Conservation (phyloP, 306 rosid species). For the Mucuna pruriens region DNA sequence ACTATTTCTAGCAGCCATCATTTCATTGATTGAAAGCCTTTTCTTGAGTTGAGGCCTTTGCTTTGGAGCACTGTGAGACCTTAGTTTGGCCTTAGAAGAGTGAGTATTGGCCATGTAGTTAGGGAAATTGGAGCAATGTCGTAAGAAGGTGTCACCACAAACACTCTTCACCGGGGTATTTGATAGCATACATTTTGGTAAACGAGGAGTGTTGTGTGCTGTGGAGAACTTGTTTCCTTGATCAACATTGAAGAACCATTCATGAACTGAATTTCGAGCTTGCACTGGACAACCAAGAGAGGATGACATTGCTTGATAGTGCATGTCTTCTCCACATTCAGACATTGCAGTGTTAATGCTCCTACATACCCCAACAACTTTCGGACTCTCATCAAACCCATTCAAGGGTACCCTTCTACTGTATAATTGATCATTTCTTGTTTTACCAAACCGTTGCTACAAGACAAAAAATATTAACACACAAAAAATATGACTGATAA, state of each 20-base stretch:
- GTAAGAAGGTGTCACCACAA: slow-evolving; percentile 52
- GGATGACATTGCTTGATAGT: slow-evolving; percentile 50
- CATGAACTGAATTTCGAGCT: slow-evolving; percentile 57
- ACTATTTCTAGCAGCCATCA: slow-evolving; percentile 78
- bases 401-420: slow-evolving; percentile 50
- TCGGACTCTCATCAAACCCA: slow-evolving; percentile 60
- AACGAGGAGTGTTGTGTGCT: slow-evolving; percentile 79
- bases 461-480: background rate
- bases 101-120: slow-evolving; percentile 84
- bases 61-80: slow-evolving; percentile 91
- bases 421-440: slow-evolving; percentile 57
- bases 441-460: slow-evolving; percentile 69
- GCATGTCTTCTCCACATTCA: slow-evolving; percentile 62
- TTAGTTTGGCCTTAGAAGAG: slow-evolving; percentile 75
- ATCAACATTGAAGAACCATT: slow-evolving; percentile 57
- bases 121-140: slow-evolving; percentile 56
- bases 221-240: slow-evolving; percentile 57
- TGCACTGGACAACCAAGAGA: slow-evolving; percentile 9
- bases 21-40: slow-evolving; percentile 63
- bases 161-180: slow-evolving; percentile 64
- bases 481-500: background rate
- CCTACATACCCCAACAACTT: slow-evolving; percentile 66
- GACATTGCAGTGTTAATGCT: slow-evolving; percentile 51
- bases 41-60: slow-evolving; percentile 77
- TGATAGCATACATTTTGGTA: slow-evolving; percentile 45